A percentile compares a stretch with the other conserved stretches of the same genome.
These are phyloP conservation scores for Lecanicillium sp. DNA, from an alignment of 2,329 filamentous ascomycete species.

Conservation along the genomic window DNA sequence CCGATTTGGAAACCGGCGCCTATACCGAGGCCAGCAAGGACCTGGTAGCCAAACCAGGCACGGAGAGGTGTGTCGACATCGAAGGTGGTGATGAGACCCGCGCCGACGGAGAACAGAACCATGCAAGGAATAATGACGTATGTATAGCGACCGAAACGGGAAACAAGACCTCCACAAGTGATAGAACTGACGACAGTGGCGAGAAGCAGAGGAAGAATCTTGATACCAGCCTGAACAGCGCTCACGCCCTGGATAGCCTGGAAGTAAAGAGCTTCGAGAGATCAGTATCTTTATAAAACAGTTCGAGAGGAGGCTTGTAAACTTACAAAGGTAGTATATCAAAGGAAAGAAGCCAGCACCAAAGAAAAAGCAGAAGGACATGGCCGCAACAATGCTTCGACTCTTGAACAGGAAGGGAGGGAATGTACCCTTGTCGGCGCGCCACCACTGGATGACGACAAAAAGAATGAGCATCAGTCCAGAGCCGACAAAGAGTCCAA, in stretches of 20 bases:
- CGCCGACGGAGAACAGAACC: constrained; percentile 25
- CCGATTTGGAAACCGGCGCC: constrained; percentile 38
- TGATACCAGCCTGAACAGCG: constrained; percentile 24
- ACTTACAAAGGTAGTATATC: constrained; percentile 38
- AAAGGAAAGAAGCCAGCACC: constrained; percentile 47
- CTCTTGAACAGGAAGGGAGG: constrained; percentile 41
- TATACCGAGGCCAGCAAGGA: constrained; percentile 35
- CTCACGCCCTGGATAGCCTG: constrained; percentile 33
- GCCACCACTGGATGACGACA: constrained; percentile 38
- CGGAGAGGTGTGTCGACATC: constrained; percentile 24
- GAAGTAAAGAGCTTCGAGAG: constrained; percentile 36
- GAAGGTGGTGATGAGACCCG: constrained; percentile 36
- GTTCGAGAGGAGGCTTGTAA: constrained; percentile 21
- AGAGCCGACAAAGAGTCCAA: constrained; percentile 47
- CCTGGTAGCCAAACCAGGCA: constrained; percentile 40
- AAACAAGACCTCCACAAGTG: constrained; percentile 24
- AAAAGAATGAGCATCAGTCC: constrained; percentile 42
- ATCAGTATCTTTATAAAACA: too few relatives aligned
- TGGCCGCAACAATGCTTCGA: constrained; percentile 34
- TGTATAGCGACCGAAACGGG: constrained; percentile 33
- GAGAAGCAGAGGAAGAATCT: constrained; percentile 16
- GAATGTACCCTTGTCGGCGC: constrained; percentile 38
- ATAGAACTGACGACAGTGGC: constrained; percentile 11
- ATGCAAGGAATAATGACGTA: constrained; percentile 32
- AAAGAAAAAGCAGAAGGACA: constrained; percentile 43